Evolutionary conservation across 2,329 filamentous ascomycete species (phyloP), one percentile per base, ranked within the genome.

Genomic region (Domatiomyces catenatus): DNA sequence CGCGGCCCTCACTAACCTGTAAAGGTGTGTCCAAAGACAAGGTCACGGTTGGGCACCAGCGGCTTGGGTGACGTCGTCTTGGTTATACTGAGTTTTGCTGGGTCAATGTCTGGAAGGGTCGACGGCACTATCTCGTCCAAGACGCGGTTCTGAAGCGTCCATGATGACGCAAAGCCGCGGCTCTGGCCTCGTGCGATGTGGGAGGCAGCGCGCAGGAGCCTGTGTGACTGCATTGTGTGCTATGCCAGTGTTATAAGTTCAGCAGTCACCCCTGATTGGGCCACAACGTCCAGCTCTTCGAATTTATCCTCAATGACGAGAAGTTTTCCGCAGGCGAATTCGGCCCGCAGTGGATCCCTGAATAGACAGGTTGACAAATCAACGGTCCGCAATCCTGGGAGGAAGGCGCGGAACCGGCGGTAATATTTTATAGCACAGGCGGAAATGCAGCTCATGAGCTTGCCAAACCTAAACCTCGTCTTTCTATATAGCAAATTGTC

Each of bases 1-100:
- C 8, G 20, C 39, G 12, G 19, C n/a, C 4, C 52, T 44, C 50
- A 28, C 66, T 51, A 71, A 89, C 87, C 88, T 62, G 92, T 94
- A 69, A 98, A 98, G 47, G 81, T 83, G 58, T 79, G 79, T 56
- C 92, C 92, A 67, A 98, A 98, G 56, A 96, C 74, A 50, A 98
- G 80, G 56, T 93, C 81, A 64, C 90, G 78, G 12, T 84, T 79
- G 49, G 88, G 81, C 55, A 76, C 74, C 50, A 90, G 73, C 26
- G 76, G 66, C 69, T 90, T 92, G 8, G 90, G 92, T 2, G 75
- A 79, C 6, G 73, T 76, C 1, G 86, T 93, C 69, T 82, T 80
- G 52, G 80, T 81, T 62, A 95, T 75, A 47, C 75, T 72, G 53
- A 96, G 78, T 68, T 83, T 83, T 42, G 80, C 76, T n/a, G 83